Conservation (phyloP, 768 basidiomycete species). For the Pisolithus sp. region DNA sequence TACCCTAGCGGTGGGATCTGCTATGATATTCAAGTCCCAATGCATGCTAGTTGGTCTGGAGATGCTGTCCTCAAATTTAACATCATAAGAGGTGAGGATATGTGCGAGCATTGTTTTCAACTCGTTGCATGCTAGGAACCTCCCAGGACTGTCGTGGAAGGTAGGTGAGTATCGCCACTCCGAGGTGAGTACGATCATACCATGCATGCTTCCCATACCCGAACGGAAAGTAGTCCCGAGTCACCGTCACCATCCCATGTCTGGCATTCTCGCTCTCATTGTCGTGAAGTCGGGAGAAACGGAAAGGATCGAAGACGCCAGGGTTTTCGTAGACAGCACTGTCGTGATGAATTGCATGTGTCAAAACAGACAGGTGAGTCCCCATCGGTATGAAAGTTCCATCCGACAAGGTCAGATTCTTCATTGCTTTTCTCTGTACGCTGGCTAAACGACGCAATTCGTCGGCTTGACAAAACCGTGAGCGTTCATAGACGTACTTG, state of each 20-base stretch:
- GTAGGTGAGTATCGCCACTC: no score
- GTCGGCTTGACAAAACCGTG: not conserved
- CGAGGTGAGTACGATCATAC: no score
- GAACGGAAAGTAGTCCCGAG: conserved; percentile 20
- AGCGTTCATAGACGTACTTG: not conserved
- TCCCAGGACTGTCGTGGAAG: conserved; percentile 27
- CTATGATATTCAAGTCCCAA: no score
- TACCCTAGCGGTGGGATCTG: no score
- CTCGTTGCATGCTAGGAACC: conserved; percentile 37
- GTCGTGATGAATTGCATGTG: conserved; percentile 15
- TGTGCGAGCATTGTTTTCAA: conserved; percentile 41
- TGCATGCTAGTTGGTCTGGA: no score
- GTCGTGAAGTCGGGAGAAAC: conserved; percentile 37
- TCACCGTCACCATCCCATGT: conserved; percentile 31
- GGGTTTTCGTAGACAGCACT: conserved; percentile 26
- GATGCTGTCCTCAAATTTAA: conserved; percentile 30
- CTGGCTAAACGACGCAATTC: conserved; percentile 9
- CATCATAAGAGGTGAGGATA: conserved; percentile 36
- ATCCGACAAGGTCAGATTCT: conserved; percentile 31
- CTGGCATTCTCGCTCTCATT: conserved; percentile 25
- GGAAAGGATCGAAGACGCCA: conserved; percentile 39
- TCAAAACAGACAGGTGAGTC: conserved; percentile 18
- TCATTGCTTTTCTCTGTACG: conserved; percentile 27
- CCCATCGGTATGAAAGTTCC: conserved; percentile 32
- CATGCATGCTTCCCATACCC: no score